A percentile compares a stretch with the other conserved stretches of the same genome.
Conservation (phyloP, 2,329 filamentous ascomycete species). For the Aspergillus awamori region DNA sequence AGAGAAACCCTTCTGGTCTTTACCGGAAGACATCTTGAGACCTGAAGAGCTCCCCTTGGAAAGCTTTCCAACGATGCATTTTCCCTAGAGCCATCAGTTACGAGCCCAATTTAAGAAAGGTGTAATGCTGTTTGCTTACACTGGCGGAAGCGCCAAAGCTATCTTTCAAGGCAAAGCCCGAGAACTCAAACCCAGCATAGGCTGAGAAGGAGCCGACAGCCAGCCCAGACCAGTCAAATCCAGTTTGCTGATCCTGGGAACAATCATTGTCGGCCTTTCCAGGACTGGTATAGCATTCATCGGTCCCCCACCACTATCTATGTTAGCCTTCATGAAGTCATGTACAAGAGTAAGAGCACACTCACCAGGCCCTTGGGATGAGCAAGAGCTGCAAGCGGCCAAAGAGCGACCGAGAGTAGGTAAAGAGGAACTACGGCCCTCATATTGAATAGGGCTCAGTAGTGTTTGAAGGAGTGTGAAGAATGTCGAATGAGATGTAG, state of each 20-base stretch:
- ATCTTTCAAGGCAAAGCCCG: constrained; percentile 70
- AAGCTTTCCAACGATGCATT: constrained; percentile 63
- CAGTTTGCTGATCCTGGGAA: constrained; percentile 66
- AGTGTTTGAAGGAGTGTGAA: constrained; percentile 26
- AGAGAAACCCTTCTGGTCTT: constrained; percentile 66
- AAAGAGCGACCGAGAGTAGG: constrained; percentile 30
- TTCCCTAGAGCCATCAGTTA: constrained; percentile 46
- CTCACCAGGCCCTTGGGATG: constrained; percentile 49
- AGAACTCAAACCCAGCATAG: constrained; percentile 75
- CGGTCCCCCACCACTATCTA: constrained; percentile 52
- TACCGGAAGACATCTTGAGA: constrained; percentile 63
- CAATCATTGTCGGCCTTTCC: constrained; percentile 77
- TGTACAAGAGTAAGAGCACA: constrained; percentile 14
- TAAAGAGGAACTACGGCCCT: constrained; percentile 28
- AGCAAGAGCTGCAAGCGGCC: constrained; percentile 51
- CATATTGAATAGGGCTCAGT: constrained; percentile 25
- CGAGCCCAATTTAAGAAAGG: background rate
- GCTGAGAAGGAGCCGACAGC: constrained; percentile 60
- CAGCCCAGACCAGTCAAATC: constrained; percentile 73
- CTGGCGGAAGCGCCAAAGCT: constrained; percentile 46
- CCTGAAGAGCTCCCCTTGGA: constrained; percentile 46
- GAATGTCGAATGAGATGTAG: background rate
- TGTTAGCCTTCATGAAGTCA: constrained; percentile 3
- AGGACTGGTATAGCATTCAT: constrained; percentile 65
- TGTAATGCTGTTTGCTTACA: constrained; percentile 45